Evolutionary conservation across 2,329 filamentous ascomycete species (phyloP), one percentile per base, ranked within the genome.

Genomic region (Fusarium sp.): DNA sequence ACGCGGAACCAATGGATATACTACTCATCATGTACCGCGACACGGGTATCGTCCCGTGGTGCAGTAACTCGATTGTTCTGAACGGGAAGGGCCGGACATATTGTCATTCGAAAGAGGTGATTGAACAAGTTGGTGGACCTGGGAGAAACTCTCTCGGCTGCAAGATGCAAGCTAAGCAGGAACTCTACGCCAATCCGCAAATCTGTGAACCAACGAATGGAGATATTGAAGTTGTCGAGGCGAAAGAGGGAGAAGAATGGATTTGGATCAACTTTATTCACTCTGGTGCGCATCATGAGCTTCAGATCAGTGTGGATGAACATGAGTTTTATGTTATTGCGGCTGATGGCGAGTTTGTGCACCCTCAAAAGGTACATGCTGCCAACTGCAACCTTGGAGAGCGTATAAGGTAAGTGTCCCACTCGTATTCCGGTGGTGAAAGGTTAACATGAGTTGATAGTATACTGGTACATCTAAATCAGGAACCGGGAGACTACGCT

Each of bases 231-330:
- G 22, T 51, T 1, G 5, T 51, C 6, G 2, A 12, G 1, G 49
- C 22, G 22, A 6, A 4, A 2, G 30, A 25, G 4, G 49, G 49
- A 34, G 49, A 51, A 34, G 30, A 51, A 25, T 51, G 49, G 49
- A n/a, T 51, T 8, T 51, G 49, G 49, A 51, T 51, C 8, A 51
- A 51, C 30, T 38, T 51, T 16, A 51, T 51, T 6, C 49, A 51
- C 15, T 51, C 49, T 38, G 49, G 49, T 15, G 49, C 49, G n/a
- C 49, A 51, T 18, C 49, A 51, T 14, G 49, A 51, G 16, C 22
- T 51, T 1, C 49, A 51, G n/a, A 51, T 51, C 12, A 51, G 49
- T 9, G 12, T 51, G 2, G 49, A 38, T 2, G 49, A 51, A 7
- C 49, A 51, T 51, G 30, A 38, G 3, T 38, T 51, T 2, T 51